Evolutionary conservation across 2,329 filamentous ascomycete species (phyloP).

Genomic region (Claviceps sp.): DNA sequence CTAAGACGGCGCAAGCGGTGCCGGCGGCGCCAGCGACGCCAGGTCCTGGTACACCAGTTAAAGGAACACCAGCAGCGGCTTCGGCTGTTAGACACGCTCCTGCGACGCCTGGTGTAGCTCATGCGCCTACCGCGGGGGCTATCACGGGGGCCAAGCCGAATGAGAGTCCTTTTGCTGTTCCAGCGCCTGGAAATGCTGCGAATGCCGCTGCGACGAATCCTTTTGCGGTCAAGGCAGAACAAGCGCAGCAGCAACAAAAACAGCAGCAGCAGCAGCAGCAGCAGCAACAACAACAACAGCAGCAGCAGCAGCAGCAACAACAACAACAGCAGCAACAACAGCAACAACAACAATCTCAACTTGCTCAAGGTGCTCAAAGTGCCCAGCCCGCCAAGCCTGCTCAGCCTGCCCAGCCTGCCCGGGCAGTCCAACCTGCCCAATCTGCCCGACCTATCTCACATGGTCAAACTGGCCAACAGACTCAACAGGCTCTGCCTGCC

Average conservation of each 20-base stretch:
- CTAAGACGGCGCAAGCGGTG: conserved; percentile 37
- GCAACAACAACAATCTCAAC: neutral
- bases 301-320: conserved; percentile 7
- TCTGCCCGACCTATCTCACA: neutral
- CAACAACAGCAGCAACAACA: neutral
- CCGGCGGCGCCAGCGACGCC: conserved; percentile 10
- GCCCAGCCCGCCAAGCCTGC: neutral
- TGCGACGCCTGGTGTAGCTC: conserved; percentile 1
- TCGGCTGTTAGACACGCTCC: conserved; percentile 11
- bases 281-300: neutral
- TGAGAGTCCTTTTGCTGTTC: conserved; percentile 1
- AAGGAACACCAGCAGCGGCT: conserved; percentile 4
- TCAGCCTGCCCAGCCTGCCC: neutral
- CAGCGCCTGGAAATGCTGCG: neutral
- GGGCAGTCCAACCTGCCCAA: neutral
- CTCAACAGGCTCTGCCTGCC: neutral
- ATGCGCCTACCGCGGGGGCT: conserved; percentile 3
- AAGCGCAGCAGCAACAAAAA: neutral
- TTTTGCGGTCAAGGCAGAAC: conserved; percentile 5
- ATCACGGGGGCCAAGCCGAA: neutral
- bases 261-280: neutral
- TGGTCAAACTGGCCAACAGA: conserved; percentile 4
- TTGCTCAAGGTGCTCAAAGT: neutral
- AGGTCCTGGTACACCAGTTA: conserved; percentile 7
- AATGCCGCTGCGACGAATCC: conserved; percentile 2